Base-by-base conservation (phyloP, 2,329 filamentous ascomycete species). In the Verticillium alfalfae region DNA sequence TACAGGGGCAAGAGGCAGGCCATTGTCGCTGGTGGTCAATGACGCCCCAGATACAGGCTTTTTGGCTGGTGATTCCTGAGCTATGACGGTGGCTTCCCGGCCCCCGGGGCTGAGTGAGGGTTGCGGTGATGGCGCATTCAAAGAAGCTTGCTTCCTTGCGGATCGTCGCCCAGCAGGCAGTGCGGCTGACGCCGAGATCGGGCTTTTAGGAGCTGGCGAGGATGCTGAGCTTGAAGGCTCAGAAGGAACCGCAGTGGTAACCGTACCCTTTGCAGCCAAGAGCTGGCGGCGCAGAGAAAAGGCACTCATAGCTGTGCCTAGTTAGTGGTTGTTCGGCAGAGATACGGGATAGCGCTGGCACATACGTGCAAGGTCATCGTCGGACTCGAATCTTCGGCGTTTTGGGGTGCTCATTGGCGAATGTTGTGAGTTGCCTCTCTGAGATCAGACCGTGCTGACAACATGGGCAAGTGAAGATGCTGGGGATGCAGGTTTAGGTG, bases 201-300 rank as follows among this genome's bases (percentile, higher is more conserved):
- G 45, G 13, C n/a, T 52, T 22, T 13, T 9, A 22, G 45, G n/a
- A 18, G 45, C 18, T 12, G 45, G 45, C 18, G 45, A 52, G 10
- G 45, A 26, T 5, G 45, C n/a, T 18, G 45, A 52, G 18, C 45
- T 52, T 9, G 45, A 52, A 22, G 45, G 3, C 8, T 52, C 16
- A 13, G 45, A 22, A 9, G 45, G 18, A n/a, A 22, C 45, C 18
- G 45, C 18, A 52, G 10, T 52, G 18, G 45, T 52, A 26, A 18
- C 45, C n/a, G 45, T 34, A 31, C 26, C 54, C 8, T 56, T 56
- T 26, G 13, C 54, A 36, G 54, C 54, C 13, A 56, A 67, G 3
- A 79, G 68, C 60, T 70, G 74, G 61, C 75, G 75, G 2, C 78
- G 72, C 39, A 79, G 69, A 26, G 79, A 77, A 68, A 80, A 79